A percentile compares a stretch with the other conserved stretches of the same genome.
These are phyloP conservation scores for Dryadomyces quercus-mongolicae DNA, from an alignment of 2,329 filamentous ascomycete species.

Conservation along the genomic window DNA sequence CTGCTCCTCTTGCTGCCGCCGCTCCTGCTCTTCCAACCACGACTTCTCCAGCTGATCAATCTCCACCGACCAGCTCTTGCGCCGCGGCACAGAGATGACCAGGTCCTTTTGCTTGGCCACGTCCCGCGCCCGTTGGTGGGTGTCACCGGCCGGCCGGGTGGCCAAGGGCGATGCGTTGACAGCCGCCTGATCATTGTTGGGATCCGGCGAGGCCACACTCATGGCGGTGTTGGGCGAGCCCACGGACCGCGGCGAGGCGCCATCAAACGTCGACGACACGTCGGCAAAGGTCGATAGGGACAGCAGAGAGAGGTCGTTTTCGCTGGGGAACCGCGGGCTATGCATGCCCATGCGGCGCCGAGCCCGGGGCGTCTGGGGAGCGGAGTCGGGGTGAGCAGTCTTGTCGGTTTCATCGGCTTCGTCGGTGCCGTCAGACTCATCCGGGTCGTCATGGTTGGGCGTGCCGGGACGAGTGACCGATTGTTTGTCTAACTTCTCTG, in stretches of 20 bases:
- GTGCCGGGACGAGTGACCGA: background rate
- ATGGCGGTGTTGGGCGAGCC: background rate
- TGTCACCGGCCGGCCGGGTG: background rate
- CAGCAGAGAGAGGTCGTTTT: slow-evolving; percentile 9
- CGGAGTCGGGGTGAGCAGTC: background rate
- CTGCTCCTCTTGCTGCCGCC: background rate
- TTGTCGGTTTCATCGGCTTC: background rate
- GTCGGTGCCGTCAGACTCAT: background rate
- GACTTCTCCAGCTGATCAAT: slow-evolving; percentile 27
- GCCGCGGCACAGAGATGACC: slow-evolving; percentile 30
- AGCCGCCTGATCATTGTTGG: background rate
- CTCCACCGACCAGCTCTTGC: slow-evolving; percentile 36
- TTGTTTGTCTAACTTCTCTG: too few relatives aligned
- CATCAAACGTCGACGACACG: background rate
- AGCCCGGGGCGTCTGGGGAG: background rate
- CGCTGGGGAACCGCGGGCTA: slow-evolving; percentile 1
- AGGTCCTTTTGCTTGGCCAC: slow-evolving; percentile 14
- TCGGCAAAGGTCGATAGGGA: background rate
- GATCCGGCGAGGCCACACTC: background rate
- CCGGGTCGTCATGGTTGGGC: background rate
- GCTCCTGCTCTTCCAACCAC: slow-evolving; percentile 17
- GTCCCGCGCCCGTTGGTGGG: slow-evolving; percentile 2
- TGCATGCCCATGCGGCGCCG: background rate
- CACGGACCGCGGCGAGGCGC: background rate
- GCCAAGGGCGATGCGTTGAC: background rate